A percentile compares a stretch with the other conserved stretches of the same genome.
phyloP scores from a whole-genome alignment of 176 grass and related monocot species.

The Puccinellia tenuiflora region DNA sequence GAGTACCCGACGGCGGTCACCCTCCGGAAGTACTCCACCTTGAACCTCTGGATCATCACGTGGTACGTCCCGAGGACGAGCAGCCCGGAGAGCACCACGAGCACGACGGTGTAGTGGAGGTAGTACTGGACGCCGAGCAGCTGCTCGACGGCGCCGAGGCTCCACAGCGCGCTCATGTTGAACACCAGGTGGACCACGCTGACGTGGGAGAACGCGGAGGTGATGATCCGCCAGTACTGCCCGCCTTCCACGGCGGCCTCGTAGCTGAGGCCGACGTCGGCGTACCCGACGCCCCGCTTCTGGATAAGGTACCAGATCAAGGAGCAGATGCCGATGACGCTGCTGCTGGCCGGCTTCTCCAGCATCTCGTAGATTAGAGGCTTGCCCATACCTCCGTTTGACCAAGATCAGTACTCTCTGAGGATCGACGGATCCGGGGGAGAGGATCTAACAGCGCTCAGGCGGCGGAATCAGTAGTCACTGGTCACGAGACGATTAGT shows the following conservation, averaged over 20 bases:
- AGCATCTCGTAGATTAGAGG: conserved; percentile 79
- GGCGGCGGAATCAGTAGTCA: not conserved
- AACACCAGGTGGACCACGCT: conserved; percentile 89
- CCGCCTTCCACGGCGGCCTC: conserved; percentile 61
- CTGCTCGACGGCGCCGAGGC: conserved; percentile 74
- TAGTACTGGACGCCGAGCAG: conserved; percentile 82
- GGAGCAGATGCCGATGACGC: conserved; percentile 72
- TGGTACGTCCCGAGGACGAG: conserved; percentile 79
- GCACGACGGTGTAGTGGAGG: conserved; percentile 82
- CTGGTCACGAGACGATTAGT: not conserved
- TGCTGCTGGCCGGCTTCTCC: conserved; percentile 88
- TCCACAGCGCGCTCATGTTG: conserved; percentile 99
- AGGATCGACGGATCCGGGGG: not conserved
- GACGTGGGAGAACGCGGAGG: conserved; percentile 87
- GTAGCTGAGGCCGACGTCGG: conserved; percentile 89
- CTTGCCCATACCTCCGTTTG: conserved; percentile 54
- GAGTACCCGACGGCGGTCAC: conserved; percentile 94
- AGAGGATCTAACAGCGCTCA: not conserved
- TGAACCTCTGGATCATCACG: conserved; percentile 82
- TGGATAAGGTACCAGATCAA: conserved; percentile 96
- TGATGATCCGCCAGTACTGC: conserved; percentile 90
- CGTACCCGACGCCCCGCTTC: conserved; percentile 75
- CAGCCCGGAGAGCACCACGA: conserved; percentile 70
- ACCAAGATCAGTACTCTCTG: not conserved
- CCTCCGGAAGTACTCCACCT: conserved; percentile 79